These are phyloP conservation scores for barrel medic (Medicago truncatula) DNA, from an alignment of 306 rosid genomes.

Conservation along the genomic window MtrunA17r5.0-ANR NC_053044.1:35998001-35998500, in stretches of 20 bases:
- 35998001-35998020: too few relatives aligned
- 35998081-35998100: background rate
- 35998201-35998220: too few relatives aligned
- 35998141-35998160: background rate
- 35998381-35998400: background rate
- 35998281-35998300: too few relatives aligned
- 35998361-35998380: too few relatives aligned
- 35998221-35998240: too few relatives aligned
- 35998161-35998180: background rate
- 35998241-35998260: too few relatives aligned
- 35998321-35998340: background rate
- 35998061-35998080: background rate
- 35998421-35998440: background rate
- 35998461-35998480: slow-evolving; percentile 7
- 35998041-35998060: background rate
- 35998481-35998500: background rate
- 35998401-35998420: background rate
- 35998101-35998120: background rate
- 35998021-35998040: too few relatives aligned
- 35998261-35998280: too few relatives aligned
- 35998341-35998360: too few relatives aligned
- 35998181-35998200: background rate
- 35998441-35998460: background rate
- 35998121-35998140: background rate
- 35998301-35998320: background rate